These are phyloP conservation scores for Nicotiana sylvestris DNA, from an alignment of 257 asterid species.

Conservation along the genomic window DNA sequence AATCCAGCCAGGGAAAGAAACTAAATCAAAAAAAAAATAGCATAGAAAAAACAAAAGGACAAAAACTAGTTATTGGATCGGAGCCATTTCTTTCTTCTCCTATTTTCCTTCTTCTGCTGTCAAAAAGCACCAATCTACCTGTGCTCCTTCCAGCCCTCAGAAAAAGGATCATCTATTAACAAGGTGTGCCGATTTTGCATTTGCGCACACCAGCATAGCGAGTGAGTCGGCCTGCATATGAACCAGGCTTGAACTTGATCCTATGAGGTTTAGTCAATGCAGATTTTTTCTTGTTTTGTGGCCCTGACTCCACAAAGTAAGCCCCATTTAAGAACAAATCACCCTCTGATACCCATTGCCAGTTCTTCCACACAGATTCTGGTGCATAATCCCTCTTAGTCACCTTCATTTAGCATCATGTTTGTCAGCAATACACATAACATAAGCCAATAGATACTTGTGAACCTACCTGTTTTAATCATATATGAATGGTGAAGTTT, in stretches of 20 bases:
- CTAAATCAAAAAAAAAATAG: neutral
- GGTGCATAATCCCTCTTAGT: conserved; percentile 35
- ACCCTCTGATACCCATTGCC: conserved; percentile 59
- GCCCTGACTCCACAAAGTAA: conserved; percentile 40
- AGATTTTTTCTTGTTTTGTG: conserved; percentile 15
- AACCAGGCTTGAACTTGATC: conserved; percentile 25
- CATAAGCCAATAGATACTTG: neutral
- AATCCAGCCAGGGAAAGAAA: neutral
- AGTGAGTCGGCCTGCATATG: conserved; percentile 13
- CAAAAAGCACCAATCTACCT: neutral
- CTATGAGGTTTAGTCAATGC: conserved; percentile 17
- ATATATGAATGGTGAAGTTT: neutral
- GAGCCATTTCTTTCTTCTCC: neutral
- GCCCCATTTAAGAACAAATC: conserved; percentile 44
- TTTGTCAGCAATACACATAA: neutral
- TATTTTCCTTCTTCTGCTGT: neutral
- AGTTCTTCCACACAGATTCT: conserved; percentile 37
- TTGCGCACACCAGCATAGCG: conserved; percentile 12
- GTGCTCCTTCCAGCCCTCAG: neutral
- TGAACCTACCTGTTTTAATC: neutral
- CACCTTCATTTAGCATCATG: conserved; percentile 28
- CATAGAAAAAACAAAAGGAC: neutral
- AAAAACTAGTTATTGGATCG: neutral
- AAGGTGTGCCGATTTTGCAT: conserved; percentile 7
- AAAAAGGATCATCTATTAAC: neutral